These are phyloP conservation scores for Amanita subjunquillea DNA, from an alignment of 768 basidiomycete species.

Conservation along the genomic window DNA sequence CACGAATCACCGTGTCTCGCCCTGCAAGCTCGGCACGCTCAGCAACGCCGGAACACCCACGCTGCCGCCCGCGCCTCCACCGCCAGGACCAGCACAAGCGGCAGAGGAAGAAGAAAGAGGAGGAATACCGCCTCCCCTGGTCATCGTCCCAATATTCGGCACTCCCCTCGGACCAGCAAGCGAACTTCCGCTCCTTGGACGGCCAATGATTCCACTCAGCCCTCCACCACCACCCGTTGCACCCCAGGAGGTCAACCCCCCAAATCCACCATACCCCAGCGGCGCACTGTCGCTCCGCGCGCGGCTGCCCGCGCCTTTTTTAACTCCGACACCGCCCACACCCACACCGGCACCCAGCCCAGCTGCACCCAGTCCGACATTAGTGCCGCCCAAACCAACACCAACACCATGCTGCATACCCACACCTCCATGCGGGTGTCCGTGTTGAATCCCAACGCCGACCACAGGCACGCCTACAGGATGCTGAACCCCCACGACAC, in stretches of 20 bases:
- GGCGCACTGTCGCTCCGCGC: slow-evolving; percentile 64
- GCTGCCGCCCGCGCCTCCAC: not conserved
- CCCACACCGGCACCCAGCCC: slow-evolving; percentile 14
- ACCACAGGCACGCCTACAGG: too few relatives aligned
- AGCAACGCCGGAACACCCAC: slow-evolving; percentile 16
- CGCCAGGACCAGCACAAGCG: slow-evolving; percentile 3
- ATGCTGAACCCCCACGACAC: too few relatives aligned
- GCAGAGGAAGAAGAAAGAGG: too few relatives aligned
- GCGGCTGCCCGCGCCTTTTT: slow-evolving; percentile 31
- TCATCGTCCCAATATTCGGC: slow-evolving; percentile 28
- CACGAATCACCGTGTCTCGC: not conserved
- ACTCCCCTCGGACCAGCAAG: slow-evolving; percentile 26
- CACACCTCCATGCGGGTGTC: not conserved
- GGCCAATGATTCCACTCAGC: slow-evolving; percentile 22
- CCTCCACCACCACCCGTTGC: slow-evolving; percentile 10
- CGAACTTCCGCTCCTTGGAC: slow-evolving; percentile 45
- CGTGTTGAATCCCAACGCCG: too few relatives aligned
- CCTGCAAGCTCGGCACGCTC: slow-evolving; percentile 21
- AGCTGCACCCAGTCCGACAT: slow-evolving; percentile 6
- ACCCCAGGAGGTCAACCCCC: slow-evolving; percentile 14
- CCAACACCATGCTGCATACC: not conserved
- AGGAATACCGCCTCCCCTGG: slow-evolving; percentile 9
- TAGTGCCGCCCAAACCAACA: slow-evolving; percentile 2
- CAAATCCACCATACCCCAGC: slow-evolving; percentile 37
- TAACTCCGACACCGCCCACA: slow-evolving; percentile 11